These are phyloP conservation scores for Daedalea quercina DNA, from an alignment of 768 basidiomycete species.

Conservation along the genomic window DNA sequence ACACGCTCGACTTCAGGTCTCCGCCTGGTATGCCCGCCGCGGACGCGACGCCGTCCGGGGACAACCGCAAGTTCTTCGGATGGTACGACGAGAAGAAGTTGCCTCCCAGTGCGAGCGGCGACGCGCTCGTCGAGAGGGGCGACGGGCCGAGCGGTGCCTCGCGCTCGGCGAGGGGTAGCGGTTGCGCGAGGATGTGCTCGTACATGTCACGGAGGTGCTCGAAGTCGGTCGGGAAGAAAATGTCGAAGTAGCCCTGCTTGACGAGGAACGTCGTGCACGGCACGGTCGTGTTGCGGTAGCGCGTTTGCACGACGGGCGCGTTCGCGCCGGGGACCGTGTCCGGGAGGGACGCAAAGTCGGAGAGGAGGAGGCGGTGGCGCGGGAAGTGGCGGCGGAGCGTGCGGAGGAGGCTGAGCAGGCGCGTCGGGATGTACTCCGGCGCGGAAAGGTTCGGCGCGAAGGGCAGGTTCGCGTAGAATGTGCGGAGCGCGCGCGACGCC, in stretches of 20 bases:
- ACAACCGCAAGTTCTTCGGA: constrained; percentile 49
- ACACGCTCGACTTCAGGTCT: constrained; percentile 77
- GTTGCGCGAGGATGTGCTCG: constrained; percentile 69
- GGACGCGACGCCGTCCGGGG: constrained; percentile 64
- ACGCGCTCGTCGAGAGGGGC: constrained; percentile 44
- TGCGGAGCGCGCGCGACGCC: constrained; percentile 50
- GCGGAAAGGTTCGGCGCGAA: constrained; percentile 85
- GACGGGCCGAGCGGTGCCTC: constrained; percentile 30
- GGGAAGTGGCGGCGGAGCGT: constrained; percentile 82
- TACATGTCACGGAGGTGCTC: constrained; percentile 84
- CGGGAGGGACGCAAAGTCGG: constrained; percentile 86
- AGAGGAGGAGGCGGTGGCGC: constrained; percentile 86
- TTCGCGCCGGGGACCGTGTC: constrained; percentile 72
- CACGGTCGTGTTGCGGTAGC: constrained; percentile 77
- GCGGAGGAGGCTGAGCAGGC: constrained; percentile 77
- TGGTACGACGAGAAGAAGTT: constrained; percentile 70
- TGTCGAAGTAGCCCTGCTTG: constrained; percentile 94
- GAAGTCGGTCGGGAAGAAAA: constrained; percentile 96
- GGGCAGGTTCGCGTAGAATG: constrained; percentile 63
- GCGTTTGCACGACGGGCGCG: constrained; percentile 94
- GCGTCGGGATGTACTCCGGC: constrained; percentile 91
- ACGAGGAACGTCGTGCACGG: constrained; percentile 90
- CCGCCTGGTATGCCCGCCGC: constrained; percentile 75
- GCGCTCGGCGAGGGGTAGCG: constrained; percentile 25
- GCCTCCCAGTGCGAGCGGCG: constrained; percentile 45